A percentile compares a stretch with the other conserved stretches of the same genome.
Evolutionary conservation across 192 early-diverging fungal species (phyloP).

Genomic region (Coemansia furcata): DNA sequence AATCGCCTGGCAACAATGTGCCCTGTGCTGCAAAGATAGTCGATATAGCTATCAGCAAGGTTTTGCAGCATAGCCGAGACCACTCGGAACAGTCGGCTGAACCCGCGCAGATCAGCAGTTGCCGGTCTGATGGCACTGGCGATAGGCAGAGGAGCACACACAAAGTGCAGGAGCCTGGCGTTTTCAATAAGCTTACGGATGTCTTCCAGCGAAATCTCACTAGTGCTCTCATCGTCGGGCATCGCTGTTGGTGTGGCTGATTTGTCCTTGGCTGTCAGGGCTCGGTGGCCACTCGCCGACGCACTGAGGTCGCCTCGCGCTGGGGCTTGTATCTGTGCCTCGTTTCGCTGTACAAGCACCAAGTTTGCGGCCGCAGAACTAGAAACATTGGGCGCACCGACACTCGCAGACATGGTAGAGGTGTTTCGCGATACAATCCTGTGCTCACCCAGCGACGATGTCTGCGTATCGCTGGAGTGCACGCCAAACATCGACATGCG

Average conservation of each 20-base stretch:
- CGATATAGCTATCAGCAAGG: conserved; percentile 48
- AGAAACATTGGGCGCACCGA: neutral
- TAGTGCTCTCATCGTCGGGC: neutral
- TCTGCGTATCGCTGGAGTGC: conserved; percentile 18
- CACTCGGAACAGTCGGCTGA: conserved; percentile 33
- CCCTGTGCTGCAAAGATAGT: conserved; percentile 50
- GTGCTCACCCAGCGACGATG: conserved; percentile 19
- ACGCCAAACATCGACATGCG: conserved; percentile 10
- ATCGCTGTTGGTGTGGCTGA: neutral
- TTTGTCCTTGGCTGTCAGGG: neutral
- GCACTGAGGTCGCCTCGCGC: conserved; percentile 13
- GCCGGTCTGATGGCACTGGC: conserved; percentile 32
- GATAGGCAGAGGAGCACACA: conserved; percentile 47
- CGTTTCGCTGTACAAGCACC: neutral
- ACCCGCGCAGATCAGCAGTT: conserved; percentile 28
- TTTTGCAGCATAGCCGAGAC: conserved; percentile 52
- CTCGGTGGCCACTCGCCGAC: neutral
- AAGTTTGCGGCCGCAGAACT: neutral
- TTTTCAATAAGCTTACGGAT: conserved; percentile 48
- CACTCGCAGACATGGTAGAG: neutral
- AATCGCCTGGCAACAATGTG: conserved; percentile 42
- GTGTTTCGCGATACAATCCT: conserved; percentile 2
- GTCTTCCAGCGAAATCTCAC: conserved; percentile 37
- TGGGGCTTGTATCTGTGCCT: conserved; percentile 25
- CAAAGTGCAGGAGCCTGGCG: conserved; percentile 49